These are phyloP conservation scores for Lichenothelia convexa DNA, from an alignment of 495 filamentous ascomycete species.

Conservation along the genomic window DNA sequence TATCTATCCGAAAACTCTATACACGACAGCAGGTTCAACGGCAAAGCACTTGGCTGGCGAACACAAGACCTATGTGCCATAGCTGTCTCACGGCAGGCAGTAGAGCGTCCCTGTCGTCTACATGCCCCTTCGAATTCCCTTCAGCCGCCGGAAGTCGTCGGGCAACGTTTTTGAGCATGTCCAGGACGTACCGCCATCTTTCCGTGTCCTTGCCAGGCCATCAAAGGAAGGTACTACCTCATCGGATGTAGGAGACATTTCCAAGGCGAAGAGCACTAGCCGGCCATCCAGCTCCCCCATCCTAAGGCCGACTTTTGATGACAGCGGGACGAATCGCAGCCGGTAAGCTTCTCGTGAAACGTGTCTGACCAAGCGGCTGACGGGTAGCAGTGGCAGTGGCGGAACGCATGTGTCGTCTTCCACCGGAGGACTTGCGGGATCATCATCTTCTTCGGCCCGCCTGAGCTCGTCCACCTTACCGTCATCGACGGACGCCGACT, in stretches of 20 bases:
- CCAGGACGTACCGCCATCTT: constrained; percentile 6
- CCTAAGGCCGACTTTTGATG: constrained; percentile 5
- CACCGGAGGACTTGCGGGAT: constrained; percentile 12
- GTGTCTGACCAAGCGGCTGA: constrained; percentile 4
- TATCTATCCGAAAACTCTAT: no score
- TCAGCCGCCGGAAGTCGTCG: constrained; percentile 13
- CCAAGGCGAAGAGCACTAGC: constrained; percentile 2
- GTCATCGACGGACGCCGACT: constrained; percentile 10
- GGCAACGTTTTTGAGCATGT: constrained; percentile 14
- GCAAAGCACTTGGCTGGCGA: no score
- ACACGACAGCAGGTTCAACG: no score
- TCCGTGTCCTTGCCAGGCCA: constrained; percentile 14
- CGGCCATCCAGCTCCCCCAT: constrained; percentile 12
- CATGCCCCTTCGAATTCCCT: no score
- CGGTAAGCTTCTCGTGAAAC: constrained; percentile 6
- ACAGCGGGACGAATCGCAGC: constrained; percentile 6
- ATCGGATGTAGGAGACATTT: constrained; percentile 1
- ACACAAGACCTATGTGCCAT: no score
- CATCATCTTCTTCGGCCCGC: constrained; percentile 13
- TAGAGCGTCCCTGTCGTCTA: no score
- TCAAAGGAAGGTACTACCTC: constrained; percentile 1
- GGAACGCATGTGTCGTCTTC: constrained; percentile 12
- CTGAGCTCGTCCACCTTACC: constrained; percentile 17
- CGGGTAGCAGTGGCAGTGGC: constrained; percentile 12
- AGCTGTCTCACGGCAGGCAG: no score